A percentile compares a stretch with the other conserved stretches of the same genome.
Evolutionary conservation across 371 early-diverging fungal genomes (phyloP).

Genomic region (Lichtheimia hyalospora): DNA sequence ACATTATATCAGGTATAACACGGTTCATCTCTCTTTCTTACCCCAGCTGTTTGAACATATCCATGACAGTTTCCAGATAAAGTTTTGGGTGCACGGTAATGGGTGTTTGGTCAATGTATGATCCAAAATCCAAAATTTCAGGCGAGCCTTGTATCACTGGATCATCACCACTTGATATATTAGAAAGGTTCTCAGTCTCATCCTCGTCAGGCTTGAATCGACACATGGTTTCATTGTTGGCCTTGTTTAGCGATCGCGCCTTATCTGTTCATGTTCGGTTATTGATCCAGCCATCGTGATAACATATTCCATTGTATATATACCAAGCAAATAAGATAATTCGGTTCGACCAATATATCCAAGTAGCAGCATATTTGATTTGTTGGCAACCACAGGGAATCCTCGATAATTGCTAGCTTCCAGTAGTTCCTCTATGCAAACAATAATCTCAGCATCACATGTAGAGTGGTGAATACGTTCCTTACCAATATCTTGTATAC

Average conservation of each 20-base stretch:
- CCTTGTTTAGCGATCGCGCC: conserved; percentile 45
- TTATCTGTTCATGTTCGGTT: conserved; percentile 34
- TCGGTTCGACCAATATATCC: conserved; percentile 84
- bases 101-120: conserved; percentile 84
- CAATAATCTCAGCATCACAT: not conserved
- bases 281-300: not conserved
- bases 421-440: conserved; percentile 45
- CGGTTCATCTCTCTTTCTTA: conserved; percentile 9
- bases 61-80: conserved; percentile 86
- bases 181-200: conserved; percentile 26
- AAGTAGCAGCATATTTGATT: conserved; percentile 63
- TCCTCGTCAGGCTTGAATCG: conserved; percentile 55
- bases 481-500: conserved; percentile 40
- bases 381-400: conserved; percentile 84
- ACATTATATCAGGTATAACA: not conserved
- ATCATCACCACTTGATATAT: conserved; percentile 19
- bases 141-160: conserved; percentile 38
- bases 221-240: conserved; percentile 54
- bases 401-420: conserved; percentile 64
- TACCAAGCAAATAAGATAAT: conserved; percentile 69
- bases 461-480: not conserved
- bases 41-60: conserved; percentile 93
- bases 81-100: conserved; percentile 78
- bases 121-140: conserved; percentile 68
- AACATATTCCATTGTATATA: not conserved